Evolutionary conservation across 495 filamentous ascomycete species (phyloP).

Genomic region (Xylaria curta): DNA sequence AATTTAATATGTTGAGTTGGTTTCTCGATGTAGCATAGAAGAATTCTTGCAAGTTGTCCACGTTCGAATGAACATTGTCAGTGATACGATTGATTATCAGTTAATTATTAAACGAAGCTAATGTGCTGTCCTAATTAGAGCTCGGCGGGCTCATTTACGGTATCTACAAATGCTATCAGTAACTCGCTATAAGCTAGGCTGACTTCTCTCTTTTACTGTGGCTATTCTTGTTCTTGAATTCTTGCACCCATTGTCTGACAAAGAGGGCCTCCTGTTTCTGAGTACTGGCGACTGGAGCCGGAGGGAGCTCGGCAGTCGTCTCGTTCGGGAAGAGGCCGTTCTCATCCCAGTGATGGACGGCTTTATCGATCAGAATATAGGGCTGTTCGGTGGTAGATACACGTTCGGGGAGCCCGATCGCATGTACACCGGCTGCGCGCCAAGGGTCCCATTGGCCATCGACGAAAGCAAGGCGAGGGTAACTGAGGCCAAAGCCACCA

Average conservation of each 20-base stretch:
- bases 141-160: conserved; percentile 18
- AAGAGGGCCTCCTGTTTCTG: conserved; percentile 63
- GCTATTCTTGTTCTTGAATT: conserved; percentile 43
- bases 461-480: conserved; percentile 68
- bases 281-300: conserved; percentile 56
- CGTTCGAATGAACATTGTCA: background rate
- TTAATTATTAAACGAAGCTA: background rate
- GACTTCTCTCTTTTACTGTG: conserved; percentile 17
- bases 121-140: conserved; percentile 18
- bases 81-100: background rate
- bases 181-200: conserved; percentile 14
- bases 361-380: conserved; percentile 65
- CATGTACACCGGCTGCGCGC: conserved; percentile 69
- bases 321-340: conserved; percentile 70
- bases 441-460: conserved; percentile 76
- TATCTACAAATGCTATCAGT: conserved; percentile 28
- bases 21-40: background rate
- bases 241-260: conserved; percentile 69
- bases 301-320: conserved; percentile 59
- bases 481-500: conserved; percentile 70
- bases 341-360: conserved; percentile 76
- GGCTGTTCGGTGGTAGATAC: conserved; percentile 64
- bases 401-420: conserved; percentile 53
- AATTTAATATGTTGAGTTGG: background rate
- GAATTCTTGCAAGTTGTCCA: background rate